phyloP scores from a whole-genome alignment of 768 basidiomycete genomes.

The Lactarius indigo region DNA sequence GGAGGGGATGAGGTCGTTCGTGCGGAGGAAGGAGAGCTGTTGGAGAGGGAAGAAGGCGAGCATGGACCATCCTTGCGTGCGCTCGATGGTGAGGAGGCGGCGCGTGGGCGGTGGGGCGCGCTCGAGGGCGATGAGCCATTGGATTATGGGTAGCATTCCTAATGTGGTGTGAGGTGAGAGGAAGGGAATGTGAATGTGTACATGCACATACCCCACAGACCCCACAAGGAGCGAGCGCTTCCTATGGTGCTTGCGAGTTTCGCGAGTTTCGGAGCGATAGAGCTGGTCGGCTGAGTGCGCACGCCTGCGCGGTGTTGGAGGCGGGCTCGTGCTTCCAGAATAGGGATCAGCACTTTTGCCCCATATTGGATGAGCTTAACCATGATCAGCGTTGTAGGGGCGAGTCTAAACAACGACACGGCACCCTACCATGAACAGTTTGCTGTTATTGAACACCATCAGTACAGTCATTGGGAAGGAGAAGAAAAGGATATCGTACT shows the following conservation, averaged over 20 bases:
- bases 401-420: neutral
- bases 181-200: neutral
- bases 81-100: conserved; percentile 69
- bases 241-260: conserved; percentile 55
- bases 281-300: conserved; percentile 49
- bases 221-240: conserved; percentile 70
- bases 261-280: conserved; percentile 47
- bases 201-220: conserved; percentile 69
- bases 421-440: conserved; percentile 28
- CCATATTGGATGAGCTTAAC: conserved; percentile 68
- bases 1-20: conserved; percentile 58
- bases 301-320: conserved; percentile 65
- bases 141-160: conserved; percentile 77
- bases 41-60: conserved; percentile 77
- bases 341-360: conserved; percentile 64
- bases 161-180: neutral
- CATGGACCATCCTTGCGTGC: conserved; percentile 77
- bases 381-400: neutral
- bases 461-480: conserved; percentile 16
- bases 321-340: conserved; percentile 63
- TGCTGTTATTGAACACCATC: neutral
- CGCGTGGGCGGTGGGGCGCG: conserved; percentile 68
- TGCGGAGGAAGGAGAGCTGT: conserved; percentile 64
- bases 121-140: conserved; percentile 77
- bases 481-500: conserved; percentile 48